phyloP scores from a whole-genome alignment of 2,329 filamentous ascomycete genomes.

The Byssochlamys sp. region DNA sequence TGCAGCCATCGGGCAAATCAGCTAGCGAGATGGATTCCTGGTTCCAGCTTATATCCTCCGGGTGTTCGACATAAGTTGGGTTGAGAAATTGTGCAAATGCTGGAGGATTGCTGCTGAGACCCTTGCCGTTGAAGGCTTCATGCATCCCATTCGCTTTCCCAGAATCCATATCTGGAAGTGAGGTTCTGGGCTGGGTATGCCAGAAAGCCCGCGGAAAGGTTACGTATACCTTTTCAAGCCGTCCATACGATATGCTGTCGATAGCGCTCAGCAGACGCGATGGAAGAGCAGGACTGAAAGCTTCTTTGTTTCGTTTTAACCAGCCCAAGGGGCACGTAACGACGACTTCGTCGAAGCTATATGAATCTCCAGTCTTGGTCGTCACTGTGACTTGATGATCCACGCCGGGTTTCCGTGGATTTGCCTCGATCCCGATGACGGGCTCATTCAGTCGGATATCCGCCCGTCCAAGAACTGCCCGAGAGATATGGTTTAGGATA shows the following conservation, averaged over 20 bases:
- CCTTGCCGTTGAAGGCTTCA: not conserved
- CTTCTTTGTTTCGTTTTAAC: constrained; percentile 39
- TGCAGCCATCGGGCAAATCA: constrained; percentile 47
- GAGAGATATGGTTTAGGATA: constrained; percentile 46
- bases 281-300: constrained; percentile 39
- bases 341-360: constrained; percentile 43
- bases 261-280: constrained; percentile 36
- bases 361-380: constrained; percentile 24
- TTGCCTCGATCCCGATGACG: constrained; percentile 31
- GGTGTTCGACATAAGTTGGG: constrained; percentile 55
- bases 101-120: constrained; percentile 34
- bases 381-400: constrained; percentile 38
- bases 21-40: constrained; percentile 71
- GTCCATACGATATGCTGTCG: constrained; percentile 38
- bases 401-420: constrained; percentile 8
- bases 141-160: constrained; percentile 2
- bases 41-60: constrained; percentile 58
- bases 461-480: constrained; percentile 38
- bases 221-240: constrained; percentile 45
- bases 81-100: constrained; percentile 69
- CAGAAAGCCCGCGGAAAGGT: constrained; percentile 71
- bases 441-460: constrained; percentile 40
- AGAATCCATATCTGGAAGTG: constrained; percentile 6
- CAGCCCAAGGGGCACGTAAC: constrained; percentile 46
- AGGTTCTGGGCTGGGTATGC: constrained; percentile 35